A percentile compares a stretch with the other conserved stretches of the same genome.
These are phyloP conservation scores for Cocos nucifera DNA, from an alignment of 176 grass and related monocot genomes.

Conservation along the genomic window DNA sequence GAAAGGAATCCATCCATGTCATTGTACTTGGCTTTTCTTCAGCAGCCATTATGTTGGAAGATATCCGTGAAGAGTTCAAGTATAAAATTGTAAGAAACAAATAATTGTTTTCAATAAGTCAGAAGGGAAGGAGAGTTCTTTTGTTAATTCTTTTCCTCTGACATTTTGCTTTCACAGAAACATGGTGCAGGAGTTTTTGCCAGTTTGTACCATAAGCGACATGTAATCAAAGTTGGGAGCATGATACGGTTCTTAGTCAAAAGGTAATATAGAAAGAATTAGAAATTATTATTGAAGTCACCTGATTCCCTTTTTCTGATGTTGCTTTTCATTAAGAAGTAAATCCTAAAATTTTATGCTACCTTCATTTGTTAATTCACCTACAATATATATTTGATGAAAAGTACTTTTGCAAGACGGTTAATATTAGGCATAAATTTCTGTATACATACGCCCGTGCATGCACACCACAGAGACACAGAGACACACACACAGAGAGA, in stretches of 20 bases:
- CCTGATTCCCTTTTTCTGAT: too few relatives aligned
- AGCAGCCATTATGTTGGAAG: conserved; percentile 63
- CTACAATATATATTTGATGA: too few relatives aligned
- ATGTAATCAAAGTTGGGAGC: conserved; percentile 60
- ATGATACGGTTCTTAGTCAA: conserved; percentile 81
- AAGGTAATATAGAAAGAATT: conserved; percentile 39
- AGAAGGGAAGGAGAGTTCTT: not conserved
- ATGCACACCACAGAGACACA: too few relatives aligned
- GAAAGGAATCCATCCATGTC: conserved; percentile 80
- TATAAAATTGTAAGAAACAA: conserved; percentile 48
- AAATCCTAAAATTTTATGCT: too few relatives aligned
- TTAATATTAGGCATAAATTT: too few relatives aligned
- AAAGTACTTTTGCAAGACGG: too few relatives aligned
- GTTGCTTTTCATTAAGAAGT: too few relatives aligned
- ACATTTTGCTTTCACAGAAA: conserved; percentile 33
- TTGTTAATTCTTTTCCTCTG: conserved; percentile 8
- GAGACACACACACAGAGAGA: too few relatives aligned
- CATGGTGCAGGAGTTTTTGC: conserved; percentile 42
- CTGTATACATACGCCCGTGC: too few relatives aligned
- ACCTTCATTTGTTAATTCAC: too few relatives aligned
- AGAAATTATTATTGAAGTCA: too few relatives aligned
- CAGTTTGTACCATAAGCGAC: conserved; percentile 39
- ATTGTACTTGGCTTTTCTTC: conserved; percentile 75
- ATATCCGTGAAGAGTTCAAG: conserved; percentile 66
- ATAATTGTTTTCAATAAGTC: conserved; percentile 5